Percentiles rank a stretch among this genome's conserved stretches.
Conservation (phyloP, 306 rosid genomes). For the Quercus parvula region DNA sequence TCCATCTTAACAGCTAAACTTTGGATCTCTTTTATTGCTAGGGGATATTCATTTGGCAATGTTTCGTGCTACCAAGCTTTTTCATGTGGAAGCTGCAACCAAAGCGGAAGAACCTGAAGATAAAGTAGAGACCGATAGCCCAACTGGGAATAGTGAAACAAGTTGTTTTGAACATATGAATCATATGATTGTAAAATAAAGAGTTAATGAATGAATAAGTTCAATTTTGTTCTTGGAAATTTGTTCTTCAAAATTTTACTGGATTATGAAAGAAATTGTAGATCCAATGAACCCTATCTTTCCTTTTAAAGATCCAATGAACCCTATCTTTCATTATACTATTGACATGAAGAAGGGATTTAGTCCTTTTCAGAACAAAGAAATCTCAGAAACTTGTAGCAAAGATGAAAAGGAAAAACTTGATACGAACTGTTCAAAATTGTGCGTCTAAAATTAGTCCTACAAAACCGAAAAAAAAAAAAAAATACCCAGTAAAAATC, state of each 20-base stretch:
- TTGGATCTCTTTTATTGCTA: slow-evolving; percentile 24
- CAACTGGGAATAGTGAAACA: slow-evolving; percentile 29
- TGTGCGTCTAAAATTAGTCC: too few relatives aligned
- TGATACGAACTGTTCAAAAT: too few relatives aligned
- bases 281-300: too few relatives aligned
- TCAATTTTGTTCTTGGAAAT: slow-evolving; percentile 1
- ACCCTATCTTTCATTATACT: too few relatives aligned
- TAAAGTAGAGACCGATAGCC: slow-evolving; percentile 22
- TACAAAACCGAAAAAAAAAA: too few relatives aligned
- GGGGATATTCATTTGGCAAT: slow-evolving; percentile 87
- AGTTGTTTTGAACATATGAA: slow-evolving; percentile 22
- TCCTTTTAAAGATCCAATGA: too few relatives aligned
- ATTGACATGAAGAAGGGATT: too few relatives aligned
- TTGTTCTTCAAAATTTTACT: neutral
- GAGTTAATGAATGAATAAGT: slow-evolving; percentile 10
- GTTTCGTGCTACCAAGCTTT: slow-evolving; percentile 70
- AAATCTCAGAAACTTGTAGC: too few relatives aligned
- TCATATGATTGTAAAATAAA: slow-evolving; percentile 14
- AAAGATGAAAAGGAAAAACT: too few relatives aligned
- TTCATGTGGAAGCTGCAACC: slow-evolving; percentile 33
- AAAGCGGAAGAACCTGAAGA: slow-evolving; percentile 31
- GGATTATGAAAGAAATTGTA: neutral
- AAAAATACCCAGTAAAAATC: too few relatives aligned
- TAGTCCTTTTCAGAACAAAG: too few relatives aligned
- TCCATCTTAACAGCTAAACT: neutral